Percentiles rank a stretch among this genome's conserved stretches.
Evolutionary conservation across 306 rosid genomes (phyloP).

Genomic region (Casuarina equisetifolia): DNA sequence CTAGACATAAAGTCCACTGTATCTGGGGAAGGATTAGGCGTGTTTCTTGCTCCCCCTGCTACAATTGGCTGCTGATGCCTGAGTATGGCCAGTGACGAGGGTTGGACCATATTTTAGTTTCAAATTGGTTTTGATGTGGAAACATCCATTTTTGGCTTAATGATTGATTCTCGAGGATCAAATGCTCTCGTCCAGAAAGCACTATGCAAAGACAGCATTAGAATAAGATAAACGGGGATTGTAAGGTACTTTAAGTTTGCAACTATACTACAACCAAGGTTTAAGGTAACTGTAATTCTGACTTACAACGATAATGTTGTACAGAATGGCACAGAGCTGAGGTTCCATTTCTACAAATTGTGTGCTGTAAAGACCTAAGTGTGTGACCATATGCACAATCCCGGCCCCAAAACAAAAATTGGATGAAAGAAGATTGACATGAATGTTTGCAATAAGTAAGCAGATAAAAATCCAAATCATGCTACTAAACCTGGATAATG

Average conservation of each 20-base stretch:
- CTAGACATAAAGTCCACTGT: not conserved
- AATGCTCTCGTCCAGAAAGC: not conserved
- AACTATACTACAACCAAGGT: conserved; percentile 6
- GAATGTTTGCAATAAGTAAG: not conserved
- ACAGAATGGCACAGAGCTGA: too few relatives aligned
- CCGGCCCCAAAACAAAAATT: not conserved
- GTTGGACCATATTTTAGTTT: not conserved
- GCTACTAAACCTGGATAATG: conserved; percentile 68
- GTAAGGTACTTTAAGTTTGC: conserved; percentile 3
- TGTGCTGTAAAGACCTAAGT: not conserved
- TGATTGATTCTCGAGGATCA: not conserved
- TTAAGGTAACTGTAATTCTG: not conserved
- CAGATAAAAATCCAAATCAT: conserved; percentile 5
- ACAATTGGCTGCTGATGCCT: not conserved
- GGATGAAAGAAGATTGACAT: not conserved
- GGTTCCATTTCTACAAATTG: not conserved
- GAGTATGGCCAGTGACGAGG: not conserved
- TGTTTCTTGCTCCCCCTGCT: not conserved
- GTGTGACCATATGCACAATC: not conserved
- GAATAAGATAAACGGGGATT: not conserved
- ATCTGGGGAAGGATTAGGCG: not conserved
- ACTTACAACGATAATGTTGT: not conserved
- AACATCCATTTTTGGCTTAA: not conserved
- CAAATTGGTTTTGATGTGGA: not conserved
- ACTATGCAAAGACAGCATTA: not conserved